Base-by-base conservation (phyloP, 202 grass and related monocot species). In the Brachypodium distachyon region DNA sequence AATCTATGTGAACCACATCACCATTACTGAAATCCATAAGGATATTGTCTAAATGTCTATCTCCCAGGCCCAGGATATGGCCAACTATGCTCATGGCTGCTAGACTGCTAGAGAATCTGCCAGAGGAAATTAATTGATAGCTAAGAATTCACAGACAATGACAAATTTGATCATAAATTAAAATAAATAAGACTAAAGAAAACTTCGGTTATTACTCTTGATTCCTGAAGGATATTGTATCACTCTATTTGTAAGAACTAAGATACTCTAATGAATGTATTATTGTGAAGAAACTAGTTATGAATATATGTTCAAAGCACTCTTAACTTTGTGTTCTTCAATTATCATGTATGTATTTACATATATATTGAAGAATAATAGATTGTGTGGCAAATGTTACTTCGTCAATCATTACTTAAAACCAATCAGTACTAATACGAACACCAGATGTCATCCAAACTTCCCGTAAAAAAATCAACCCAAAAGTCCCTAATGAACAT, bases 1-100 rank as follows among this genome's bases (percentile, higher is more conserved):
- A 97, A 87, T 97, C 94, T 82, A 97, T 97, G 76, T 97, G 94
- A 72, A 97, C 84, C 73, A 97, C 79, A 72, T 97, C 94, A 54
- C 94, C 94, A 39, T 76, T 94, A 77, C 55, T 86, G 73, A 97
- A 92, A 77, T 97, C 91, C 91, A 97, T 97, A 65, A 97, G 88
- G 70, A 97, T 94, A 70, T 97, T 97, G 73, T 97, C 94, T 78
- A 97, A 84, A 84, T 97, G 94, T 84, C 94, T 90, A 79, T 97
- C 94, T 65, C 94, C 94, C 61, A 97, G 91, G 61, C 94, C 94
- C 54, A 97, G 73, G 38, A 97, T 84, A 70, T 97, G 91, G 78
- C 94, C 94, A 81, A 97, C 87, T 62, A 97, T 97, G 82, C 89
- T 88, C 94, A 94, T 97, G 74, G 91, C 89, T 67, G 94, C 94